Evolutionary conservation across 2,329 filamentous ascomycete species (phyloP).

Genomic region (Chaetoscypha palmicola): DNA sequence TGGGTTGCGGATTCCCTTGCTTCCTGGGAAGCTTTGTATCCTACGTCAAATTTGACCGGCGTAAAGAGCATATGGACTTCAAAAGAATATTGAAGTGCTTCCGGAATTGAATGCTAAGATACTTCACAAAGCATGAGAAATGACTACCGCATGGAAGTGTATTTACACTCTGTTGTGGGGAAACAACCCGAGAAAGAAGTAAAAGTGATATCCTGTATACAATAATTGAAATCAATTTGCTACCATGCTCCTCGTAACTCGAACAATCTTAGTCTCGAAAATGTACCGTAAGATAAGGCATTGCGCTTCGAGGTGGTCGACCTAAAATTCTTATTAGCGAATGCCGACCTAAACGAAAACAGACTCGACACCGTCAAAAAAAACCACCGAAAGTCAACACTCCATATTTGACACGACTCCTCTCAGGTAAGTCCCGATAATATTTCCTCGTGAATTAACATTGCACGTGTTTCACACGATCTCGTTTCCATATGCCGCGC

Average conservation of each 20-base stretch:
- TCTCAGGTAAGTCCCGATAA: not conserved
- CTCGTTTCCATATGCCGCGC: too few species aligned
- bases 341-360: not conserved
- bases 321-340: constrained; percentile 2
- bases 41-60: constrained; percentile 56
- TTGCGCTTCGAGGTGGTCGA: too few species aligned
- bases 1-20: constrained; percentile 53
- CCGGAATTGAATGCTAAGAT: constrained; percentile 19
- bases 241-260: too few species aligned
- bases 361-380: not conserved
- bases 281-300: too few species aligned
- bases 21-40: constrained; percentile 57
- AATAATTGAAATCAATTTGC: too few species aligned
- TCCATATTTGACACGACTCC: not conserved
- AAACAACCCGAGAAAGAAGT: too few species aligned
- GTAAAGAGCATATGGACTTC: constrained; percentile 58
- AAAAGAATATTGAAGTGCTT: constrained; percentile 32
- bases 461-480: too few species aligned
- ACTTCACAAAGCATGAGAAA: constrained; percentile 10
- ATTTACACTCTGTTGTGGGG: constrained; percentile 6
- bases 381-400: not conserved
- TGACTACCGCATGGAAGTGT: constrained; percentile 1
- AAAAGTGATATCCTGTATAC: too few species aligned
- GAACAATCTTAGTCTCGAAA: too few species aligned
- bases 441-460: too few species aligned